Evolutionary conservation across 805 yeast genomes (phyloP).

Genomic region (Pichia scutulata): DNA sequence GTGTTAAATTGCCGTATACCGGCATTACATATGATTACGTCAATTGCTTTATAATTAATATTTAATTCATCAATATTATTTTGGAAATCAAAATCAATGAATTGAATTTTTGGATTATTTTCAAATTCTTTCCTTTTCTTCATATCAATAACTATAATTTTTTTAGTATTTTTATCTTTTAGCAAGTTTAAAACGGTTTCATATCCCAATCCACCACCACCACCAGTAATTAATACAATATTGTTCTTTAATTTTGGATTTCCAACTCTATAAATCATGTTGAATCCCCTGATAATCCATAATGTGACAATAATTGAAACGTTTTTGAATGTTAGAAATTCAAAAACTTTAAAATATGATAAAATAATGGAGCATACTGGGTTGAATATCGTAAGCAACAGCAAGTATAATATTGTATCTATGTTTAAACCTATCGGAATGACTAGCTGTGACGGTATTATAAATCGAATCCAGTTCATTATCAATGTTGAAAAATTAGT

Average conservation of each 20-base stretch:
- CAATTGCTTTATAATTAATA: constrained; percentile 13
- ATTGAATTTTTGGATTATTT: constrained; percentile 17
- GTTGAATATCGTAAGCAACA: constrained; percentile 8
- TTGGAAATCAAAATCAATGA: constrained; percentile 21
- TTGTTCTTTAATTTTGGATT: neutral
- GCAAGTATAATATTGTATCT: constrained; percentile 9
- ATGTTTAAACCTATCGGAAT: constrained; percentile 6
- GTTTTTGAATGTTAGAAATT: neutral
- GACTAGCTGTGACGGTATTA: constrained; percentile 3
- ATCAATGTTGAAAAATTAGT: neutral
- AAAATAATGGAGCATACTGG: constrained; percentile 10
- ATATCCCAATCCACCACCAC: constrained; percentile 42
- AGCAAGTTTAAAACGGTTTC: constrained; percentile 26
- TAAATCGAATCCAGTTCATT: neutral
- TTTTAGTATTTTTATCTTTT: constrained; percentile 6
- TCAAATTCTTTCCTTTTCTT: constrained; percentile 14
- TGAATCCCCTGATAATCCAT: constrained; percentile 15
- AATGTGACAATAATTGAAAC: neutral
- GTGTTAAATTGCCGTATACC: constrained; percentile 35
- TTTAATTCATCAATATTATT: constrained; percentile 19
- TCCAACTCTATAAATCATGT: neutral
- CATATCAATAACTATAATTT: constrained; percentile 30
- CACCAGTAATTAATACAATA: constrained; percentile 34
- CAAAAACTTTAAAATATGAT: constrained; percentile 1
- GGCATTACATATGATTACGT: constrained; percentile 40